Percentiles rank a stretch among this genome's conserved stretches.
phyloP scores from a whole-genome alignment of 805 yeast species.

The Spathaspora passalidarum region DNA sequence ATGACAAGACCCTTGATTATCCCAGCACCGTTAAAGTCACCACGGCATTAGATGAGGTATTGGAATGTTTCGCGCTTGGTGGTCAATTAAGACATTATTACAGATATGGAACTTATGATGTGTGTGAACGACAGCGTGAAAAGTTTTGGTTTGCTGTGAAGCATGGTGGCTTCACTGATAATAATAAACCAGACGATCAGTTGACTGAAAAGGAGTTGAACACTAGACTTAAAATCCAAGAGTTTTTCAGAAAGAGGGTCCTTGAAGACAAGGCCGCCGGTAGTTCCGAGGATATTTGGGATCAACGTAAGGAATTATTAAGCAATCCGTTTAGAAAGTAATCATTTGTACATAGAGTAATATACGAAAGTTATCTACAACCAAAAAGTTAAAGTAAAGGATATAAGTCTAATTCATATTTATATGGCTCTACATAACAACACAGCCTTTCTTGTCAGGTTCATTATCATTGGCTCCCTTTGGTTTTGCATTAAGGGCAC shows the following conservation, averaged over 20 bases:
- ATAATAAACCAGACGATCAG: slow-evolving; percentile 15
- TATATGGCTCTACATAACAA: slow-evolving; percentile 27
- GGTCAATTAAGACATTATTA: slow-evolving; percentile 86
- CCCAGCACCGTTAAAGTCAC: slow-evolving; percentile 41
- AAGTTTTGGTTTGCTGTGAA: slow-evolving; percentile 80
- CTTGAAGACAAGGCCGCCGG: slow-evolving; percentile 64
- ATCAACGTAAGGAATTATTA: slow-evolving; percentile 34
- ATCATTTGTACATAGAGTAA: not conserved
- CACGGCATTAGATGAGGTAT: slow-evolving; percentile 83
- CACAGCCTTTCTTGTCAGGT: slow-evolving; percentile 38
- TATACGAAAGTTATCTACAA: not conserved
- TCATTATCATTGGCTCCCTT: slow-evolving; percentile 61
- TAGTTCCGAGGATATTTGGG: slow-evolving; percentile 86
- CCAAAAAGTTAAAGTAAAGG: no score
- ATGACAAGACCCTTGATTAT: slow-evolving; percentile 19
- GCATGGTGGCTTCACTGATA: slow-evolving; percentile 37
- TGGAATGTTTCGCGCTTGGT: slow-evolving; percentile 85
- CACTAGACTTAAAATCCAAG: slow-evolving; percentile 51
- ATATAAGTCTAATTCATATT: not conserved
- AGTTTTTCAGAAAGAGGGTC: slow-evolving; percentile 63
- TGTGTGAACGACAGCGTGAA: slow-evolving; percentile 66
- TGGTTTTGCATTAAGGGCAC: slow-evolving; percentile 87
- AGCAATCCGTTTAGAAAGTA: slow-evolving; percentile 34
- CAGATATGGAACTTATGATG: slow-evolving; percentile 73
- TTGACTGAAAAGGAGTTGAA: slow-evolving; percentile 44